Base-by-base conservation (phyloP, 1,284 basidiomycete species). In the Wolfiporia cocos region DNA sequence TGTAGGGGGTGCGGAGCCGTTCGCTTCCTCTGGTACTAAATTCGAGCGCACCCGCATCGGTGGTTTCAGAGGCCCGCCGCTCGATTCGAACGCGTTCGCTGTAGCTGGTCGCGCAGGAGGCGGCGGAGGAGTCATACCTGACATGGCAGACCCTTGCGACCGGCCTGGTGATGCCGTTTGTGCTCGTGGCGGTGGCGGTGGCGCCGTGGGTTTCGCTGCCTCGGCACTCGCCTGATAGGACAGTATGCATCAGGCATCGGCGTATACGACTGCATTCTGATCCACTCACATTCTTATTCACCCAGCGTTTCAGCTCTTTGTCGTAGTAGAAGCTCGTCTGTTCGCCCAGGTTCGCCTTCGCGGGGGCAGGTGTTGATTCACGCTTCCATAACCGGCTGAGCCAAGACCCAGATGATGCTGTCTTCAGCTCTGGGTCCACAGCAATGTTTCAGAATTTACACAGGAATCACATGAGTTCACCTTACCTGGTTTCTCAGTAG, bases 291-390 rank as follows among this genome's bases (percentile, higher is more conserved):
- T 88, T 93, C 66, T 89, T 94, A 64, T 97, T 94, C 17, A 99
- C 85, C 96, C 96, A 99, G 48, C 86, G 79, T 65, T 96, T 96
- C 49, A 87, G 76, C 18, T 97, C 92, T 55, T 88, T 84, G 64
- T 99, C 96, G 61, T 90, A 99, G 53, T 92, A 89, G 68, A 99
- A 95, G 34, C 82, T 74, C 23, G 76, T 91, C 58, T 95, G 83
- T 56, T 99, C 91, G 15, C 96, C 96, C 18, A 99, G 75, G 53
- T 91, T 98, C 14, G 95, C 96, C 59, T 81, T 86, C 43, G 93
- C 69, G 5, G 92, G 91, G 14, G 73, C 86, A 11, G 79, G 70
- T 4, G 67, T 58, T 10, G 69, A 53, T 6, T 74, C 70, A 48
- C 76, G 83, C 65, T 74, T 73, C 74, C 77, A 92, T 64, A 82